A percentile compares a stretch with the other conserved stretches of the same genome.
Conservation (phyloP, 257 asterid genomes). For the Leonotis leonurus region DNA sequence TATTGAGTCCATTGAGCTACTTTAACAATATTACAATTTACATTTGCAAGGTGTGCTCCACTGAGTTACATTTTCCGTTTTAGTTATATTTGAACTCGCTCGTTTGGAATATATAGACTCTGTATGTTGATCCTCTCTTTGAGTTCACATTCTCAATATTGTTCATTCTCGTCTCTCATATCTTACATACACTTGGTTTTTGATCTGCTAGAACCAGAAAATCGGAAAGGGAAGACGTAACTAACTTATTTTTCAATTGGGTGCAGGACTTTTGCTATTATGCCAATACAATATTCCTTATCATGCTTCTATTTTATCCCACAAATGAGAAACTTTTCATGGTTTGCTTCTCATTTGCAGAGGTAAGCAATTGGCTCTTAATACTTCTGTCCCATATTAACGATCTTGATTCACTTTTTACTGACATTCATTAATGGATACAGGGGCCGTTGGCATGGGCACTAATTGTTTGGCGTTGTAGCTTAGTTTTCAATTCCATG, state of each 20-base stretch:
- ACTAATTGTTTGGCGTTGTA: conserved; percentile 88
- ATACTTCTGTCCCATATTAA: not conserved
- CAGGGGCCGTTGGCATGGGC: conserved; percentile 99
- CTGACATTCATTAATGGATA: conserved; percentile 1
- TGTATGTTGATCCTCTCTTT: not conserved
- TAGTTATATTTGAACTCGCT: not conserved
- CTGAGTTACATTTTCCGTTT: not conserved
- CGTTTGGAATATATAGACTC: not conserved
- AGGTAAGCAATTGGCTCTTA: conserved; percentile 40
- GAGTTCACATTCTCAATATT: not conserved
- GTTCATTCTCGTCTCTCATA: not conserved
- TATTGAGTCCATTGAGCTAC: not conserved
- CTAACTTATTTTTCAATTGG: conserved; percentile 9
- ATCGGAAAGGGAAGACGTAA: not conserved
- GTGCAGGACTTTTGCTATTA: conserved; percentile 94
- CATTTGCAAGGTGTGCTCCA: no score
- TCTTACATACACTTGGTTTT: not conserved
- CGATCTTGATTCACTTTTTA: not conserved
- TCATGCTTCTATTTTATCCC: conserved; percentile 78
- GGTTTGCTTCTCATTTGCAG: conserved; percentile 94
- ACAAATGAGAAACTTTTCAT: conserved; percentile 80
- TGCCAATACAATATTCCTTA: conserved; percentile 81
- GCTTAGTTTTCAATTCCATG: no score
- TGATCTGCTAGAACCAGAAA: not conserved
- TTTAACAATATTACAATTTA: not conserved